Conservation (phyloP, 2,329 filamentous ascomycete species). For the Colletotrichum sp. region DNA sequence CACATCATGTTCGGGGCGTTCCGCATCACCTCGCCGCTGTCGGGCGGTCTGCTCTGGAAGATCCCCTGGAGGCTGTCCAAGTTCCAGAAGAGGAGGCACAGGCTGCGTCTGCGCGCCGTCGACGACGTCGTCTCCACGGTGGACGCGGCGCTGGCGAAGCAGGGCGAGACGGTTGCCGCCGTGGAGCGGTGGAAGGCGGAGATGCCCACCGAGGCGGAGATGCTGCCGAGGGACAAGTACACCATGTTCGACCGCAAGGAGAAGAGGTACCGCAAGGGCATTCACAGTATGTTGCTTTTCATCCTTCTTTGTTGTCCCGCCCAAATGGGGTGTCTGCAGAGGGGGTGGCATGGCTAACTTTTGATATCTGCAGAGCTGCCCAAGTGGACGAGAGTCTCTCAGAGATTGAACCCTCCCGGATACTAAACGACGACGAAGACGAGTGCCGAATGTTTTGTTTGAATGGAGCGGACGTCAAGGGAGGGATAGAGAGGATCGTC, state of each 20-base stretch:
- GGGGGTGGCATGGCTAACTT: conserved; percentile 2
- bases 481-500: neutral
- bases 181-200: conserved; percentile 91
- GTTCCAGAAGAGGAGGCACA: conserved; percentile 88
- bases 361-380: conserved; percentile 64
- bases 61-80: conserved; percentile 93
- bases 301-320: neutral
- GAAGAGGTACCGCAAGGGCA: conserved; percentile 94
- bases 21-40: conserved; percentile 77
- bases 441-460: neutral
- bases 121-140: conserved; percentile 87
- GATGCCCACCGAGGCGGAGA: conserved; percentile 96
- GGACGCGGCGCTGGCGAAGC: conserved; percentile 76
- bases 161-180: conserved; percentile 74
- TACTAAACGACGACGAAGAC: conserved; percentile 61
- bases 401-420: conserved; percentile 91
- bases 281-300: conserved; percentile 79
- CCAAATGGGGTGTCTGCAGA: neutral
- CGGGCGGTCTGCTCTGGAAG: conserved; percentile 91
- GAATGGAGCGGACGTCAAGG: neutral
- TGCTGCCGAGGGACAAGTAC: conserved; percentile 97
- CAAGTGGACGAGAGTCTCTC: conserved; percentile 96
- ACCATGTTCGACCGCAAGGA: conserved; percentile 97
- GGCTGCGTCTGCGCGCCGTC: conserved; percentile 81
- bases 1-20: conserved; percentile 81